Conservation (phyloP, 106 monocot genomes). For the Dioscorea zingiberensis region DNA sequence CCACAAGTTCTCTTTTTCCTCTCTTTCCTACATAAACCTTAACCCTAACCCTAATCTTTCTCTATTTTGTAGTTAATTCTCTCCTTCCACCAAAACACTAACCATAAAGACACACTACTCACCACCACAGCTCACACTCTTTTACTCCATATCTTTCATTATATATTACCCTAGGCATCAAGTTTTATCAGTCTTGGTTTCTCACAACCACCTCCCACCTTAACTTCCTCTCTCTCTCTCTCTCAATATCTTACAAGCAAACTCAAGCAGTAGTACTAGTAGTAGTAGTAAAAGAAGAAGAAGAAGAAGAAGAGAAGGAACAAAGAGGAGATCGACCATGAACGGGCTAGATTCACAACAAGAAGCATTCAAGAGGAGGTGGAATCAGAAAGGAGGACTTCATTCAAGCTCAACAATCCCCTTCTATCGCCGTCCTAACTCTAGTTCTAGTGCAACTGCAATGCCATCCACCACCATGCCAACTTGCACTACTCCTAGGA, state of each 20-base stretch:
- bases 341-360: slow-evolving; percentile 19
- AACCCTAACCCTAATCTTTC: neutral
- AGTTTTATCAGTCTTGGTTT: slow-evolving; percentile 3
- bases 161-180: neutral
- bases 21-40: neutral
- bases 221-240: neutral
- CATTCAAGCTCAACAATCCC: neutral
- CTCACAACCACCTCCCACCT: neutral
- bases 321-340: slow-evolving; percentile 1
- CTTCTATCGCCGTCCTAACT: no score
- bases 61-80: neutral
- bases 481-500: neutral
- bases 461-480: neutral
- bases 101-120: no score
- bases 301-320: neutral
- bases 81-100: neutral
- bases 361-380: slow-evolving; percentile 32
- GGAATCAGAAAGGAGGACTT: slow-evolving; percentile 12
- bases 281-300: neutral
- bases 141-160: neutral
- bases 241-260: neutral
- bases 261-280: neutral
- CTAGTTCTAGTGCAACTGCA: no score
- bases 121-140: neutral
- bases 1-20: neutral